Percentiles rank a stretch among this genome's conserved stretches.
Evolutionary conservation across 331 rosid genomes (phyloP).

Genomic region (Phaseolus coccineus): DNA sequence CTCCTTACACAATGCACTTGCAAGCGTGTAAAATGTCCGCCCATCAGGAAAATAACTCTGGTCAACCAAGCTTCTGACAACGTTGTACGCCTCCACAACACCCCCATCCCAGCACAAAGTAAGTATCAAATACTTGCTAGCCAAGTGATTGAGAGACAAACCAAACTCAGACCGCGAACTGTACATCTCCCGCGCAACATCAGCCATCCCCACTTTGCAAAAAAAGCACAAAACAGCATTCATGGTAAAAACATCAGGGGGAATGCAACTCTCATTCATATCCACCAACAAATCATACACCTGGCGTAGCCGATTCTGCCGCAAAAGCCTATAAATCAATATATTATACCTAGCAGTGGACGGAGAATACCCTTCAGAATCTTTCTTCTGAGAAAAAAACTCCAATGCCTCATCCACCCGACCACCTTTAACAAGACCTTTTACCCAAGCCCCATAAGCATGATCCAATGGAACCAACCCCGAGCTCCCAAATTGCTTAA

Average conservation of each 20-base stretch:
- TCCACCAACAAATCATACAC: constrained; percentile 75
- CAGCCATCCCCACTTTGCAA: constrained; percentile 83
- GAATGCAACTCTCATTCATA: constrained; percentile 64
- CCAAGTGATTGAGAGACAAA: constrained; percentile 61
- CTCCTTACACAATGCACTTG: constrained; percentile 62
- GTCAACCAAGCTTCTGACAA: constrained; percentile 51
- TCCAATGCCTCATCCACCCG: constrained; percentile 67
- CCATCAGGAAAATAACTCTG: constrained; percentile 64
- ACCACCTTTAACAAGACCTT: constrained; percentile 66
- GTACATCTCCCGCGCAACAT: constrained; percentile 67
- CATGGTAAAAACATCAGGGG: constrained; percentile 73
- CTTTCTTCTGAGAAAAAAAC: constrained; percentile 55
- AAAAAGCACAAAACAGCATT: constrained; percentile 79
- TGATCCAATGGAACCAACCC: constrained; percentile 50
- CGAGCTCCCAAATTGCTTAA: constrained; percentile 52
- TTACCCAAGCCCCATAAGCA: constrained; percentile 67
- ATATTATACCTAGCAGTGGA: constrained; percentile 56
- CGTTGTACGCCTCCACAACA: constrained; percentile 57
- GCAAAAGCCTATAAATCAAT: constrained; percentile 71
- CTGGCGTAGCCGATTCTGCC: constrained; percentile 65
- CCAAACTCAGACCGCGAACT: constrained; percentile 61
- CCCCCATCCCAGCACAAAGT: constrained; percentile 67
- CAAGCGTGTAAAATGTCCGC: constrained; percentile 56
- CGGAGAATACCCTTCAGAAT: constrained; percentile 65
- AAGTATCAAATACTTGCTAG: constrained; percentile 75